These are phyloP conservation scores for Arabidopsis suecica DNA, from an alignment of 345 rosid genomes.

Conservation along the genomic window DNA sequence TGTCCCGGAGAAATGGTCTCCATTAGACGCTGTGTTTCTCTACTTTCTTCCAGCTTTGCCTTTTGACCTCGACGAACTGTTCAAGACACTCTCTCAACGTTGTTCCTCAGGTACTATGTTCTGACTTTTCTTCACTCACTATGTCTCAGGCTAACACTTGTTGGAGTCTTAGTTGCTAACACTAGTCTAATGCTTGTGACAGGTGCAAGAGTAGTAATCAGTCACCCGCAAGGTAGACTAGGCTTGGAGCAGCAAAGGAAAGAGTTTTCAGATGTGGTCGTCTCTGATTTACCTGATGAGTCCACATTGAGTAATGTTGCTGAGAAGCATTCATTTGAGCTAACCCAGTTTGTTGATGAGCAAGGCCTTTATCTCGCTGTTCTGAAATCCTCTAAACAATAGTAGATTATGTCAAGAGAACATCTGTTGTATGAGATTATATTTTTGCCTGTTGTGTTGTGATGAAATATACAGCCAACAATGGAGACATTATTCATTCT, in stretches of 20 bases:
- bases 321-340: slow-evolving; percentile 58
- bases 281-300: slow-evolving; percentile 80
- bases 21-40: slow-evolving; percentile 81
- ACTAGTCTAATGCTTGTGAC: slow-evolving; percentile 6
- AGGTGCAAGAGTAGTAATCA: slow-evolving; percentile 84
- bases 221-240: slow-evolving; percentile 84
- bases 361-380: slow-evolving; percentile 77
- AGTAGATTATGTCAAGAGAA: slow-evolving; percentile 31
- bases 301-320: slow-evolving; percentile 59
- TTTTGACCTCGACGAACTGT: slow-evolving; percentile 63
- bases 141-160: slow-evolving; percentile 8
- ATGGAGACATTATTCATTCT: slow-evolving; percentile 5
- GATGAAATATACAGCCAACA: slow-evolving; percentile 21
- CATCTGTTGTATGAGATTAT: slow-evolving; percentile 9
- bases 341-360: slow-evolving; percentile 65
- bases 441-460: slow-evolving; percentile 18
- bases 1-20: slow-evolving; percentile 86
- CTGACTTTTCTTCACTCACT: slow-evolving; percentile 11
- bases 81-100: slow-evolving; percentile 56
- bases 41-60: slow-evolving; percentile 84
- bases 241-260: slow-evolving; percentile 63
- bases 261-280: slow-evolving; percentile 64
- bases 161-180: slow-evolving; percentile 23
- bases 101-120: slow-evolving; percentile 69
- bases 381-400: slow-evolving; percentile 47